Evolutionary conservation across 768 basidiomycete genomes (phyloP).

Genomic region (Tubosaeta brunneosetosa): DNA sequence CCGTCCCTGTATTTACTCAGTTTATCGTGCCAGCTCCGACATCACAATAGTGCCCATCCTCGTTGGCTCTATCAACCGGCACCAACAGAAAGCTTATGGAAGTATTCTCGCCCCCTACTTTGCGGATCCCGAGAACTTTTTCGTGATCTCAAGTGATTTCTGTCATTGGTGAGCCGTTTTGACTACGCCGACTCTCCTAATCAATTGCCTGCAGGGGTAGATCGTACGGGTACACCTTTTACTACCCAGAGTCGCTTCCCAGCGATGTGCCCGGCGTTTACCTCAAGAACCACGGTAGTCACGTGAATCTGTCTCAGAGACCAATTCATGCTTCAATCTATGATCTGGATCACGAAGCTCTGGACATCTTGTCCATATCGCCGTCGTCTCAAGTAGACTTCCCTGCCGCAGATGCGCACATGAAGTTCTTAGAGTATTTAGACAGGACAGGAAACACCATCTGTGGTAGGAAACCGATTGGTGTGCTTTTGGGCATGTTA

Average conservation of each 20-base stretch:
- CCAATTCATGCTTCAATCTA: slow-evolving; percentile 83
- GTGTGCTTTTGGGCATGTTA: slow-evolving; percentile 81
- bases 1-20: slow-evolving; percentile 2
- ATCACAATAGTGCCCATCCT: slow-evolving; percentile 87
- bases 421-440: slow-evolving; percentile 63
- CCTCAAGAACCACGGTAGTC: slow-evolving; percentile 43
- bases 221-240: slow-evolving; percentile 84
- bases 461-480: slow-evolving; percentile 94
- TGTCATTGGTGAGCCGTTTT: slow-evolving; percentile 79
- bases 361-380: slow-evolving; percentile 62
- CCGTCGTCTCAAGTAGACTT: slow-evolving; percentile 38
- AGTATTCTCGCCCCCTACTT: slow-evolving; percentile 77
- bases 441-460: slow-evolving; percentile 86
- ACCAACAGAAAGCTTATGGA: slow-evolving; percentile 62
- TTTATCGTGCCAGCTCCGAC: slow-evolving; percentile 45
- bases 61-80: slow-evolving; percentile 69
- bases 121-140: slow-evolving; percentile 72
- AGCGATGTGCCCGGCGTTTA: slow-evolving; percentile 42
- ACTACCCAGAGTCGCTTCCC: slow-evolving; percentile 64
- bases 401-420: slow-evolving; percentile 53
- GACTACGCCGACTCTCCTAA: neutral
- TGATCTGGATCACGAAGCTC: slow-evolving; percentile 81
- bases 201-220: slow-evolving; percentile 54
- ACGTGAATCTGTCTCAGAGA: slow-evolving; percentile 39
- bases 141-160: slow-evolving; percentile 92